These are phyloP conservation scores for Porogramme epimiltina DNA, from an alignment of 1,284 basidiomycete species.

Conservation along the genomic window DNA sequence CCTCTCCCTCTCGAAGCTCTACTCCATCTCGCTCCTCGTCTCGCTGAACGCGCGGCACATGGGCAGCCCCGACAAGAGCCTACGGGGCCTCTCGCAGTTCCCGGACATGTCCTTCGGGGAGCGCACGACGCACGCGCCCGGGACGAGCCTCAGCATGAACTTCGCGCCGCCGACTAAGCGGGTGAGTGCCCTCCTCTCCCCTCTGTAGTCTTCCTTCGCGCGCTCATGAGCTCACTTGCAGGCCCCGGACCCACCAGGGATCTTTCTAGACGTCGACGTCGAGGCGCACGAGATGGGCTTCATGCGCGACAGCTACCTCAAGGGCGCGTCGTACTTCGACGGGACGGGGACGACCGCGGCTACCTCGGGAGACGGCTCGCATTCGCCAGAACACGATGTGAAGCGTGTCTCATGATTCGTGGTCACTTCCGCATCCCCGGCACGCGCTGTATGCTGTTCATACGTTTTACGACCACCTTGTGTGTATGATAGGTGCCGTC, in stretches of 20 bases:
- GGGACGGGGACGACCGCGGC: too few relatives aligned
- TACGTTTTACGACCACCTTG: too few relatives aligned
- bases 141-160: background rate
- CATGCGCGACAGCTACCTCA: background rate
- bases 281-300: constrained; percentile 29
- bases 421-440: too few relatives aligned
- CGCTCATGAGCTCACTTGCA: background rate
- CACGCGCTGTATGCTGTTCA: too few relatives aligned
- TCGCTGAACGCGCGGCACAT: constrained; percentile 31
- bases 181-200: background rate
- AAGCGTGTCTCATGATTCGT: too few relatives aligned
- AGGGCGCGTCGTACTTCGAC: too few relatives aligned
- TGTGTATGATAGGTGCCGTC: too few relatives aligned
- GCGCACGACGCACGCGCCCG: background rate
- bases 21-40: constrained; percentile 34
- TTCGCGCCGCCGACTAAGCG: background rate
- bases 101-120: background rate
- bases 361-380: too few relatives aligned
- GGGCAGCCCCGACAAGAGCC: background rate
- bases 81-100: too few relatives aligned
- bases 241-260: constrained; percentile 20
- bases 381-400: too few relatives aligned
- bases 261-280: constrained; percentile 28
- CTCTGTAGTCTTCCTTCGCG: too few relatives aligned
- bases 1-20: constrained; percentile 32